A percentile compares a stretch with the other conserved stretches of the same genome.
Conservation (phyloP, 164 flowering plant species). For the Platanus orientalis region DNA sequence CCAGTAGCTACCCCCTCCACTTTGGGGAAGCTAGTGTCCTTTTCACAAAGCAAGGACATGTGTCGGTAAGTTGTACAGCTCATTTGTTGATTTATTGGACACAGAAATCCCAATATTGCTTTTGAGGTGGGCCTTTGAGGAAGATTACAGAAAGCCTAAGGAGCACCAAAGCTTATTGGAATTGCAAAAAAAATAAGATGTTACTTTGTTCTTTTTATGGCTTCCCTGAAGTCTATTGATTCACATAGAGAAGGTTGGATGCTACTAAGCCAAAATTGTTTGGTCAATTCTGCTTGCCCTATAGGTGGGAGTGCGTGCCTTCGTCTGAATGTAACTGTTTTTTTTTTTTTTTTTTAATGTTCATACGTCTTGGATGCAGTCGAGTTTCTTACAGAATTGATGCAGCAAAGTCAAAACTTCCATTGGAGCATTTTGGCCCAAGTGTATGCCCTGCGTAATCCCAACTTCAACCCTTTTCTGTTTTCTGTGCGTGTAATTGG, state of each 20-base stretch:
- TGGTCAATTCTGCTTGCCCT: too few species aligned
- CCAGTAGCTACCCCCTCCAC: background rate
- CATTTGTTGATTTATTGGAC: conserved; percentile 57
- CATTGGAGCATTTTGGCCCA: too few species aligned
- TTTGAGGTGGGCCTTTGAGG: conserved; percentile 12
- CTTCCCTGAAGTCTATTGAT: background rate
- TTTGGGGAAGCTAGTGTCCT: conserved; percentile 16
- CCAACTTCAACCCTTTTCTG: too few species aligned
- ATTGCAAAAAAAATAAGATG: conserved; percentile 19
- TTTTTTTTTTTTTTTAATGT: too few species aligned
- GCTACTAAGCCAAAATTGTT: background rate
- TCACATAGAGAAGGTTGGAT: background rate
- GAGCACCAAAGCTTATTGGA: conserved; percentile 15
- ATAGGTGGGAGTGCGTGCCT: too few species aligned
- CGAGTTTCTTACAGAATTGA: too few species aligned
- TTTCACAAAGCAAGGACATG: conserved; percentile 6
- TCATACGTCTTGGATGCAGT: too few species aligned
- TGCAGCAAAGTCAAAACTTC: too few species aligned
- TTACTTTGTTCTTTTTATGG: background rate
- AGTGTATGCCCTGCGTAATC: too few species aligned
- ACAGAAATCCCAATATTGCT: conserved; percentile 8
- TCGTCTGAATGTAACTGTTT: too few species aligned
- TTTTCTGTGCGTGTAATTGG: too few species aligned
- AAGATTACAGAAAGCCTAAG: conserved; percentile 6
- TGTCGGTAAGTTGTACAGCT: conserved; percentile 45